Evolutionary conservation across 192 early-diverging fungal species (phyloP).

Genomic region (Oehlia diaphana): DNA sequence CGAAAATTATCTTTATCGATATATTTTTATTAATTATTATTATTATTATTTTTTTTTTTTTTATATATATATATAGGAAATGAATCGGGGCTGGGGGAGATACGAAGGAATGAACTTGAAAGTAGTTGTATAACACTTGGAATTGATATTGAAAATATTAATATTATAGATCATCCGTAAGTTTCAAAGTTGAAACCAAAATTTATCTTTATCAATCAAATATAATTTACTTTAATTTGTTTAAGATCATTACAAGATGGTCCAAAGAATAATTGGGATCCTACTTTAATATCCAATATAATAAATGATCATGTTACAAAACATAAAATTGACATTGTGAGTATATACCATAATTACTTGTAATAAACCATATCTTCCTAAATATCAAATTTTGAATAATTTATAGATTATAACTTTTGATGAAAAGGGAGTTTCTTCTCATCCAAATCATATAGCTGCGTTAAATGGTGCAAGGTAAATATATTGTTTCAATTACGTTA

Average conservation of each 20-base stretch:
- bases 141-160: constrained; percentile 48
- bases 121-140: constrained; percentile 61
- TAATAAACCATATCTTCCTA: constrained; percentile 9
- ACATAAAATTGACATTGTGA: constrained; percentile 63
- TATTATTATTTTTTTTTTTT: background rate
- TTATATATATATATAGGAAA: constrained; percentile 73
- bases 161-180: constrained; percentile 62
- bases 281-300: constrained; percentile 55
- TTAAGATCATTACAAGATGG: constrained; percentile 60
- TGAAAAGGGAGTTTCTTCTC: constrained; percentile 82
- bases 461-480: constrained; percentile 69
- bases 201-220: background rate
- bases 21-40: background rate
- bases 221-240: background rate
- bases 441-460: constrained; percentile 83
- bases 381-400: background rate
- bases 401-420: constrained; percentile 89
- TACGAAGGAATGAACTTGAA: constrained; percentile 62
- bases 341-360: background rate
- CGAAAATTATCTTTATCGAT: background rate
- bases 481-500: background rate
- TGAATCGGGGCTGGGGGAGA: constrained; percentile 62
- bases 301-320: constrained; percentile 61
- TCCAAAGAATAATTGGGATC: constrained; percentile 64
- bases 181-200: constrained; percentile 6